These are phyloP conservation scores for Cordyceps pruinosa DNA, from an alignment of 2,329 filamentous ascomycete genomes.

Conservation along the genomic window DNA sequence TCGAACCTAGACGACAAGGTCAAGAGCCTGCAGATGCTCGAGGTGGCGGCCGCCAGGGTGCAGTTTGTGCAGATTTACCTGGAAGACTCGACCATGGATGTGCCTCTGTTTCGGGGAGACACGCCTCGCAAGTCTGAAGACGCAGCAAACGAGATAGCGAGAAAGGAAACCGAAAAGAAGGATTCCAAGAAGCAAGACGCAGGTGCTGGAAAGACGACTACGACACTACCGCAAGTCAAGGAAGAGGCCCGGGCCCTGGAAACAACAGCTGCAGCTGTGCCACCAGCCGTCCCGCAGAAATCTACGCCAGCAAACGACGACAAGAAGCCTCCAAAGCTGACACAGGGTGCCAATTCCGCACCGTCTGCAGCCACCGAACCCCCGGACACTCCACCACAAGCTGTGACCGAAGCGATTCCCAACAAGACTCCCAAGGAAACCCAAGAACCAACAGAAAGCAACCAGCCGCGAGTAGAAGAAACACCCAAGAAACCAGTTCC, in stretches of 20 bases:
- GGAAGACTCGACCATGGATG: slow-evolving; percentile 49
- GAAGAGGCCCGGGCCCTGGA: not conserved
- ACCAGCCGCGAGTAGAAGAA: not conserved
- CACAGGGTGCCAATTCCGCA: not conserved
- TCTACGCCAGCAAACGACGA: not conserved
- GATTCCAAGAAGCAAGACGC: not conserved
- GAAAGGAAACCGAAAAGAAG: not conserved
- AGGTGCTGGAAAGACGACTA: not conserved
- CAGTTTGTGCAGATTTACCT: slow-evolving; percentile 58
- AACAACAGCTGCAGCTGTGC: not conserved
- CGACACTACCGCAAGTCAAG: not conserved
- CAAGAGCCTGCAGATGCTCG: slow-evolving; percentile 46
- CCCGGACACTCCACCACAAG: not conserved
- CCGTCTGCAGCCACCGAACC: not conserved
- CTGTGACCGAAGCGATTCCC: not conserved
- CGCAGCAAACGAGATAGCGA: too few relatives aligned
- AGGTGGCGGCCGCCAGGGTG: slow-evolving; percentile 54
- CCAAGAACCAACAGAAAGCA: not conserved
- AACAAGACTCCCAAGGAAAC: not conserved
- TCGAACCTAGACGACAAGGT: slow-evolving; percentile 41
- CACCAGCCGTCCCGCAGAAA: slow-evolving; percentile 1
- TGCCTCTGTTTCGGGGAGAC: slow-evolving; percentile 25
- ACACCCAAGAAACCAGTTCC: not conserved
- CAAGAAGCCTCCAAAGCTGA: not conserved
- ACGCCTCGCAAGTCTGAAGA: not conserved